Evolutionary conservation across 208 protist genomes (phyloP).

Genomic region (Porcisia deanei): DNA sequence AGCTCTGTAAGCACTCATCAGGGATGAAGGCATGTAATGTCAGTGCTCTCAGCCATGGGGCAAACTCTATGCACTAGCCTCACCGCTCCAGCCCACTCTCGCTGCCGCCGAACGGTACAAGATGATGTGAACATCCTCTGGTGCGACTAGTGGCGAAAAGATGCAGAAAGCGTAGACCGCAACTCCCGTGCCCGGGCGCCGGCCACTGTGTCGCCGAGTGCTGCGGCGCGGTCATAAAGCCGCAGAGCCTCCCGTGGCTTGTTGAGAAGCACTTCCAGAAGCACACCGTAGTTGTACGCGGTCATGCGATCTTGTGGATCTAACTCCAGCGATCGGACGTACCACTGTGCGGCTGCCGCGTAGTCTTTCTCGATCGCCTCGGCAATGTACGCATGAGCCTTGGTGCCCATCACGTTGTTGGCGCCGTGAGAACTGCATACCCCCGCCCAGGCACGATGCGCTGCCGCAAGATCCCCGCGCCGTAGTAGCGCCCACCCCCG

Average conservation of each 20-base stretch:
- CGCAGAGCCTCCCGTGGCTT: conserved; percentile 43
- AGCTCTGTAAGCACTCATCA: background rate
- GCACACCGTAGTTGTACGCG: conserved; percentile 83
- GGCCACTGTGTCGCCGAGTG: conserved; percentile 56
- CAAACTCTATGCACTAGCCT: background rate
- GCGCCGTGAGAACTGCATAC: conserved; percentile 35
- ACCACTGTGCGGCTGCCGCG: conserved; percentile 51
- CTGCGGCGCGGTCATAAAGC: conserved; percentile 57
- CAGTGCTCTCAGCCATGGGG: background rate
- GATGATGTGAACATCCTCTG: background rate
- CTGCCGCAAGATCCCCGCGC: conserved; percentile 51
- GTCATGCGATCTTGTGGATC: conserved; percentile 77
- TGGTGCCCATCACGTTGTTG: conserved; percentile 52
- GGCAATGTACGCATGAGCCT: conserved; percentile 63
- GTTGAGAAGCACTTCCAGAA: conserved; percentile 69
- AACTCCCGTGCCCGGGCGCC: conserved; percentile 57
- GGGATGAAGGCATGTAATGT: background rate
- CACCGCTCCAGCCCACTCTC: background rate
- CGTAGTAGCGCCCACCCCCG: conserved; percentile 60
- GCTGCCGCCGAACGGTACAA: background rate
- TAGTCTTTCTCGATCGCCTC: conserved; percentile 82
- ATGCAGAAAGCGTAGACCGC: conserved; percentile 9
- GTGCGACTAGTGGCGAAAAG: background rate
- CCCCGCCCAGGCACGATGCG: conserved; percentile 48
- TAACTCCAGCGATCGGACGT: conserved; percentile 51